Evolutionary conservation across 805 yeast genomes (phyloP).

Genomic region (Pichia cephalocereana): DNA sequence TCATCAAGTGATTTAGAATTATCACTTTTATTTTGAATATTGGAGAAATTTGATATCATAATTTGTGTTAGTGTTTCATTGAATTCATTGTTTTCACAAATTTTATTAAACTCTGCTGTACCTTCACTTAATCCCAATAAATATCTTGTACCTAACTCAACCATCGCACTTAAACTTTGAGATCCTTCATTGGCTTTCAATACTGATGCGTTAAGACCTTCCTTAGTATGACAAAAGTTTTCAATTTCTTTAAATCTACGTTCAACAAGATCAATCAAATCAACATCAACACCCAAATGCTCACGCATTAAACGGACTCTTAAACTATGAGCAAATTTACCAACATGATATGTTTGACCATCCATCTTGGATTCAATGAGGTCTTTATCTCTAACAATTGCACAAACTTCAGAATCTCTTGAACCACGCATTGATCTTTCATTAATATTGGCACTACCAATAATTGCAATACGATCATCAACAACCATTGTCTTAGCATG

Average conservation of each 20-base stretch:
- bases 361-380: conserved; percentile 65
- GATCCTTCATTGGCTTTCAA: conserved; percentile 18
- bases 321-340: conserved; percentile 80
- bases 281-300: conserved; percentile 91
- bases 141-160: conserved; percentile 66
- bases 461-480: conserved; percentile 87
- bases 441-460: conserved; percentile 95
- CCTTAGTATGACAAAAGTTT: conserved; percentile 31
- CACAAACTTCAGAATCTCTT: conserved; percentile 92
- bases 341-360: conserved; percentile 73
- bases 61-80: conserved; percentile 15
- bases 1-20: conserved; percentile 18
- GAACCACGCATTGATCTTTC: conserved; percentile 94
- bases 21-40: conserved; percentile 17
- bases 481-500: conserved; percentile 90
- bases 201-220: conserved; percentile 40
- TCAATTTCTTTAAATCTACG: conserved; percentile 50
- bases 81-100: conserved; percentile 5
- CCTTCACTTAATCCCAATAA: conserved; percentile 37
- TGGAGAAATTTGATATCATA: conserved; percentile 15
- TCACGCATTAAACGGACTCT: conserved; percentile 93
- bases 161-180: conserved; percentile 49
- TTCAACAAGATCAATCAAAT: conserved; percentile 72
- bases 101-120: conserved; percentile 20
- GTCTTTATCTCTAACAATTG: conserved; percentile 76